These are phyloP conservation scores for Alternaria brassicae DNA, from an alignment of 2,329 filamentous ascomycete genomes.

Conservation along the genomic window DNA sequence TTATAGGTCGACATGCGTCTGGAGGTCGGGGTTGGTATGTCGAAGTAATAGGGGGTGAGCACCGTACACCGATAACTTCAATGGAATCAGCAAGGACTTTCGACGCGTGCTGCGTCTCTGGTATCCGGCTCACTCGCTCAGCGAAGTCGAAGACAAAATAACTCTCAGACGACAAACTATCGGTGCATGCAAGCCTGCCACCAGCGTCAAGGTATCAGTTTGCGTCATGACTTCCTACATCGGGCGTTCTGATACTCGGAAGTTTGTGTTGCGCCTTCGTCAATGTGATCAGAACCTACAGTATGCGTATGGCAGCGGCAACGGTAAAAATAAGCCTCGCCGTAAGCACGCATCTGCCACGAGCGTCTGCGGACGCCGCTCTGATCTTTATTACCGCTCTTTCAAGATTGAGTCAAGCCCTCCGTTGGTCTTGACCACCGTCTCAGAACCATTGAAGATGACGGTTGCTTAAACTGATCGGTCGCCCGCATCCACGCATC, in stretches of 20 bases:
- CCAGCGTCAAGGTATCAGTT: conserved; percentile 5
- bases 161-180: neutral
- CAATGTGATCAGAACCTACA: neutral
- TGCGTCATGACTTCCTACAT: neutral
- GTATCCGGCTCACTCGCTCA: neutral
- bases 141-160: neutral
- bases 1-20: neutral
- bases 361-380: conserved; percentile 12
- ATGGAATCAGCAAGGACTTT: neutral
- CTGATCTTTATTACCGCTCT: neutral
- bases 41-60: neutral
- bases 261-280: neutral
- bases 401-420: neutral
- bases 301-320: neutral
- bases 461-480: conserved; percentile 1
- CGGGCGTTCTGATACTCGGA: neutral
- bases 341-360: conserved; percentile 9
- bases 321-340: neutral
- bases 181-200: conserved; percentile 4
- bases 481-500: conserved; percentile 13
- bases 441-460: conserved; percentile 3
- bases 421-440: neutral
- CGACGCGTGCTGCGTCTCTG: neutral
- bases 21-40: fast-evolving
- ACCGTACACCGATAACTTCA: neutral